These are phyloP conservation scores for Eucalyptus caleyi DNA, from an alignment of 345 rosid genomes.

Conservation along the genomic window DNA sequence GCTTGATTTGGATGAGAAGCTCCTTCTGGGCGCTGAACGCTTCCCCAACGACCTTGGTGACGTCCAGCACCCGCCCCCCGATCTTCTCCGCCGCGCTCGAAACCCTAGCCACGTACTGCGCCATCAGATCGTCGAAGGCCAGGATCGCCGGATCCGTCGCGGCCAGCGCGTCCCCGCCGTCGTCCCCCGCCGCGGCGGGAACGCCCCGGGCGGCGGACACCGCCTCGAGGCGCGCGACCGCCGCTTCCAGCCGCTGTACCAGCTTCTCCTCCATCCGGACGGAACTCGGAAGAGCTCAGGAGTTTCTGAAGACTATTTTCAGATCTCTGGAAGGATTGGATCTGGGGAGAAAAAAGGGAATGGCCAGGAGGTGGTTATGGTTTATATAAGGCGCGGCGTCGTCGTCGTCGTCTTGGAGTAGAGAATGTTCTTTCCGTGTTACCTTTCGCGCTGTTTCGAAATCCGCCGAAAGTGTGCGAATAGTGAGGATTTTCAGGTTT, in stretches of 20 bases:
- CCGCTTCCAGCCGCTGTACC: conserved; percentile 66
- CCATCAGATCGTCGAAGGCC: conserved; percentile 68
- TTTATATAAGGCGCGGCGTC: not conserved
- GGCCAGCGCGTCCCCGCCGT: not conserved
- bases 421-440: not conserved
- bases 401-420: not conserved
- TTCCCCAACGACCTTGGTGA: conserved; percentile 48
- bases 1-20: conserved; percentile 60
- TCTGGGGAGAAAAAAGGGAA: not conserved
- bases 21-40: conserved; percentile 60
- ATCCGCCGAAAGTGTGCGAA: not conserved
- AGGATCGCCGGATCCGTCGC: conserved; percentile 59
- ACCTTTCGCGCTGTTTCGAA: not conserved
- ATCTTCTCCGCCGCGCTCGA: conserved; percentile 68
- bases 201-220: conserved; percentile 18
- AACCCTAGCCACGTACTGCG: conserved; percentile 44
- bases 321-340: not conserved
- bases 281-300: not conserved
- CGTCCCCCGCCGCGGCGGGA: conserved; percentile 1
- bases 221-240: conserved; percentile 66
- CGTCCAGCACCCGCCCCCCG: conserved; percentile 78
- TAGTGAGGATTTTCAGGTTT: not conserved
- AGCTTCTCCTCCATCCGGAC: conserved; percentile 62
- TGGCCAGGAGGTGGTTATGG: not conserved
- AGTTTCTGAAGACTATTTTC: not conserved